Evolutionary conservation across 139 green algal genomes (phyloP).

Genomic region (Chlorella vulgaris): DNA sequence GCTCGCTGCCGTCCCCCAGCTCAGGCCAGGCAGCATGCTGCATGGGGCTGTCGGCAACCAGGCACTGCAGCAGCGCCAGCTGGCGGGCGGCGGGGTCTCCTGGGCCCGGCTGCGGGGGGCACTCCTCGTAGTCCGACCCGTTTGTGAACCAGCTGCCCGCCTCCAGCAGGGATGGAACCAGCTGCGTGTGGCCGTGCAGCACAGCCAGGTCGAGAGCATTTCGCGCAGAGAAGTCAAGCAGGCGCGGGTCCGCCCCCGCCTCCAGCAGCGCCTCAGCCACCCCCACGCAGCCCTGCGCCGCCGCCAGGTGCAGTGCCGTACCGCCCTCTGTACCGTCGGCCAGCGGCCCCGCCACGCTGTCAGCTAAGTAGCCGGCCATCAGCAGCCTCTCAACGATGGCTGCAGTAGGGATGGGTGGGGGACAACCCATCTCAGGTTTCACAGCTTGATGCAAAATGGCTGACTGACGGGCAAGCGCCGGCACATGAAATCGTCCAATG

Average conservation of each 20-base stretch:
- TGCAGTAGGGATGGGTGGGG: background rate
- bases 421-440: no score
- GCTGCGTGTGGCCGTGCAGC: constrained; percentile 32
- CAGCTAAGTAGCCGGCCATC: constrained; percentile 51
- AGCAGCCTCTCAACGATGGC: constrained; percentile 52
- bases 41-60: background rate
- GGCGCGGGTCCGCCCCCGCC: constrained; percentile 17
- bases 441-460: no score
- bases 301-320: constrained; percentile 60
- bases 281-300: constrained; percentile 38
- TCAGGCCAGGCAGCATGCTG: background rate
- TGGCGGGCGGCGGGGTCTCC: background rate
- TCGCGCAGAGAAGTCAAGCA: constrained; percentile 24
- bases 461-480: no score
- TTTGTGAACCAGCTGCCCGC: constrained; percentile 40
- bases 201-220: constrained; percentile 54
- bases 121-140: constrained; percentile 3
- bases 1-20: background rate
- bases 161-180: constrained; percentile 21
- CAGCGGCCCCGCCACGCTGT: constrained; percentile 32
- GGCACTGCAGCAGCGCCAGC: constrained; percentile 6
- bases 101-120: background rate
- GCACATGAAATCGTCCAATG: no score
- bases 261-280: constrained; percentile 41
- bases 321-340: constrained; percentile 22